Evolutionary conservation across 306 rosid genomes (phyloP), one percentile per base, ranked within the genome.

Genomic region (Malus fusca): DNA sequence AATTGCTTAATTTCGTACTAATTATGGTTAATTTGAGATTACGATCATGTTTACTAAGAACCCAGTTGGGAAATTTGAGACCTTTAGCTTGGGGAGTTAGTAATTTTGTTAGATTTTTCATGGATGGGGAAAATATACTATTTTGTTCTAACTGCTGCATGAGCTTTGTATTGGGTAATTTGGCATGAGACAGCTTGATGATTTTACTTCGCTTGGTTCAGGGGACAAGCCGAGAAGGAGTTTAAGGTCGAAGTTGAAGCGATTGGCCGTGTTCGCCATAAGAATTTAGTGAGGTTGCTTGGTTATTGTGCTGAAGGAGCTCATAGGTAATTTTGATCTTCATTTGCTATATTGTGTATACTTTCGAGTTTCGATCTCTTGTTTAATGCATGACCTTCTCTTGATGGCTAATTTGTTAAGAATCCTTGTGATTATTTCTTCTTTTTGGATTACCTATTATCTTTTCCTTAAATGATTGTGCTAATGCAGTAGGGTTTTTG

Each of bases 161-260:
- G 72, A 2, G 11, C 42, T 56, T 43, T 6, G 13, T 43, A 23
- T 15, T 31, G 43, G 21, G 48, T 70, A 58, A 28, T 71, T 35
- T 22, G 66, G 23, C 21, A 28, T 51, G 51, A 26, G 62, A 72
- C 72, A 58, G 83, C 26, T 71, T 64, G 66, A 66, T 19, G 51
- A 22, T 23, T 31, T 10, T 78, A 11, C 44, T 70, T 52, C 25
- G 21, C 46, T 73, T 68, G 74, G 37, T 53, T 67, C 66, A 88
- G 92, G 78, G 90, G 92, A 75, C 92, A 88, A 79, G 92, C 90
- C 42, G 92, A 88, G 85, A 88, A 76, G 82, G 89, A 88, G 83
- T 88, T 88, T 78, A 85, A 85, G 84, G 92, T 85, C 40, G 92
- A 85, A 80, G 92, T 88, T 67, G 92, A 88, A 84, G 92, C 89